Evolutionary conservation across 176 grass and related monocot genomes (phyloP), one percentile per base, ranked within the genome.

Genomic region (Avena sativa): DNA sequence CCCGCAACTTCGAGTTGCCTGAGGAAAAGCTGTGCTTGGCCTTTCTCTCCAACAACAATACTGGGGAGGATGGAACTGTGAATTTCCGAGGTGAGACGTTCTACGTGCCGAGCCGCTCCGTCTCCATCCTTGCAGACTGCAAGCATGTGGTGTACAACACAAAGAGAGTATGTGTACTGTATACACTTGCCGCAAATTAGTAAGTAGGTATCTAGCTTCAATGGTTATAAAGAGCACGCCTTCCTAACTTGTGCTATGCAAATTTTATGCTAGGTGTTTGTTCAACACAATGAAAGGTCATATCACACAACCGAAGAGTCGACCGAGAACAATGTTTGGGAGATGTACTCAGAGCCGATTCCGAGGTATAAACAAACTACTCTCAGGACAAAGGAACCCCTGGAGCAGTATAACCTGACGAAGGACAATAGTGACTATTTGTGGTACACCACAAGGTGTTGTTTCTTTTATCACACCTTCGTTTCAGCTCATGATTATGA

Each of bases 381-480:
- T 8, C 2, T 94, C 55, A 87, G 85, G 88, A 21, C 82, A 78
- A 52, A 81, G 44, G 72, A 87, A 68, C 87, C 96, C 38, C 21
- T 98, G 79, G 93, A 98, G 65, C 86, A 92, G 60, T 94, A 89
- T 85, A 91, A 98, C 65, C 88, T 86, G 83, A 95, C 96, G 36
- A 95, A 92, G 81, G 96, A 98, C 47, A 81, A 19, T 13, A 91
- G 68, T 77, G 96, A 98, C 62, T 98, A 98, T 74, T 58, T 98
- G 63, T 95, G 96, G 96, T 98, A 95, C 65, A 89, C 86, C 50
- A 98, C 93, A 78, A 95, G 96, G 96, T 98, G 87, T 20, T 64
- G 40, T 76, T 82, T 58, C 20, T 0, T 63, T 78, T 73, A n/a
- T 84, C 32, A 73, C 55, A 26, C 20, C 25, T 81, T 59, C 32